A percentile compares a stretch with the other conserved stretches of the same genome.
These are phyloP conservation scores for Candida michaelii DNA, from an alignment of 805 yeast species.

Conservation along the genomic window DNA sequence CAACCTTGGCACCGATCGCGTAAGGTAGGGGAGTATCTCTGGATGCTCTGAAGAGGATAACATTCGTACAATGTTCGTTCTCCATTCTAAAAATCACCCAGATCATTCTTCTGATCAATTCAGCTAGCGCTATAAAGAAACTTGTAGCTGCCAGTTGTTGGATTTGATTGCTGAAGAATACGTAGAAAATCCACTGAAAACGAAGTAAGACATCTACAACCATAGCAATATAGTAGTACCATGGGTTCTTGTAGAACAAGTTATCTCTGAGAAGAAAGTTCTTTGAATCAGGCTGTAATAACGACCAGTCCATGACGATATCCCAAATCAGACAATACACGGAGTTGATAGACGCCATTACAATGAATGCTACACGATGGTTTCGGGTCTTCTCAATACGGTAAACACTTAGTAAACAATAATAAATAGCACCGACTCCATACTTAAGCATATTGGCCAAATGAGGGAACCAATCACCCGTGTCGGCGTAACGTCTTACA, in stretches of 20 bases:
- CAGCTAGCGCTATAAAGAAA: slow-evolving; percentile 80
- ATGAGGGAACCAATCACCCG: slow-evolving; percentile 97
- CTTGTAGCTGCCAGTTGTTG: slow-evolving; percentile 89
- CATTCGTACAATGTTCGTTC: slow-evolving; percentile 93
- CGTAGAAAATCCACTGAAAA: slow-evolving; percentile 92
- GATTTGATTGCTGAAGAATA: slow-evolving; percentile 68
- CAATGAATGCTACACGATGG: slow-evolving; percentile 60
- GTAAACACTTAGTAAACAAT: slow-evolving; percentile 72
- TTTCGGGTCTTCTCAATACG: slow-evolving; percentile 53
- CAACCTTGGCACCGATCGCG: slow-evolving; percentile 39
- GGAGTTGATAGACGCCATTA: slow-evolving; percentile 75
- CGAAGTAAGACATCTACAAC: slow-evolving; percentile 70
- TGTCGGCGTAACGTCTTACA: slow-evolving; percentile 83
- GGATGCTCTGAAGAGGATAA: slow-evolving; percentile 79
- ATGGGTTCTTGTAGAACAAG: slow-evolving; percentile 57
- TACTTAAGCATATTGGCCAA: slow-evolving; percentile 85
- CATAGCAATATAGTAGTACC: slow-evolving; percentile 66
- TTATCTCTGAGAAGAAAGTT: slow-evolving; percentile 68
- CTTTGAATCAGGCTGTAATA: slow-evolving; percentile 63
- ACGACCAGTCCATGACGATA: slow-evolving; percentile 92
- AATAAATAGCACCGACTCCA: slow-evolving; percentile 61
- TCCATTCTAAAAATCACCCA: slow-evolving; percentile 95
- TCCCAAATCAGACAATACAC: slow-evolving; percentile 79
- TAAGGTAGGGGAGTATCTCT: slow-evolving; percentile 88
- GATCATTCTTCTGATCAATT: slow-evolving; percentile 74